Evolutionary conservation across 495 filamentous ascomycete genomes (phyloP), one percentile per base, ranked within the genome.

Genomic region (Aspergillus saccharolyticus): DNA sequence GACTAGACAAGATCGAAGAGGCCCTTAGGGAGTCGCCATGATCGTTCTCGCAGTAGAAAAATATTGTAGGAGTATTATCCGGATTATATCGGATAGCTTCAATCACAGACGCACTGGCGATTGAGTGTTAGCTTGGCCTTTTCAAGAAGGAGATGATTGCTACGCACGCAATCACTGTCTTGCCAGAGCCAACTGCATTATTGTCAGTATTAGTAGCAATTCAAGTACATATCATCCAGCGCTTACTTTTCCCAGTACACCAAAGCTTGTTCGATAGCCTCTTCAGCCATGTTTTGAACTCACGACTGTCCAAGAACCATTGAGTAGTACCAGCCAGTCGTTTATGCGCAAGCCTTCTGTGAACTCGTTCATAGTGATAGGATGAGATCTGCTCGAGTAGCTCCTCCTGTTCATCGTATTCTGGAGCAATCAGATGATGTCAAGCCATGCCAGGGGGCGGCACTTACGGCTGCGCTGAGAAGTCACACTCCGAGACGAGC

Each of bases 221-320:
- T 12, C 25, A 28, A 28, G 4, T 9, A 28, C 25, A 28, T 3
- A 28, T 28, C 3, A 3, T 3, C 9, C 4, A 9, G 33, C 7
- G 4, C 33, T 39, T 39, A 39, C 33, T 45, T 30, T 54, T 54
- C 7, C 53, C 53, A 0, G 53, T 25, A 15, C 43, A 44, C 53
- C 53, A 54, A 18, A 54, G 42, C 24, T 22, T 45, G 19, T 42
- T 42, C 1, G 25, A 30, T 15, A 16, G 42, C 1, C 21, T 28
- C 1, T 28, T 6, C 4, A 20, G 18, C 53, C 53, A 54, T 3
- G 22, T 21, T 21, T 45, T 44, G 21, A 54, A 54, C 2, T 43
- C 30, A 1, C 17, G 4, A 28, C 33, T 44, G 20, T 28, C 22
- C 17, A 30, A 24, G 16, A 54, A 24, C 53, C 53, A 54, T 25